Conservation (phyloP, 2,329 filamentous ascomycete genomes). For the Penicillium sp. region DNA sequence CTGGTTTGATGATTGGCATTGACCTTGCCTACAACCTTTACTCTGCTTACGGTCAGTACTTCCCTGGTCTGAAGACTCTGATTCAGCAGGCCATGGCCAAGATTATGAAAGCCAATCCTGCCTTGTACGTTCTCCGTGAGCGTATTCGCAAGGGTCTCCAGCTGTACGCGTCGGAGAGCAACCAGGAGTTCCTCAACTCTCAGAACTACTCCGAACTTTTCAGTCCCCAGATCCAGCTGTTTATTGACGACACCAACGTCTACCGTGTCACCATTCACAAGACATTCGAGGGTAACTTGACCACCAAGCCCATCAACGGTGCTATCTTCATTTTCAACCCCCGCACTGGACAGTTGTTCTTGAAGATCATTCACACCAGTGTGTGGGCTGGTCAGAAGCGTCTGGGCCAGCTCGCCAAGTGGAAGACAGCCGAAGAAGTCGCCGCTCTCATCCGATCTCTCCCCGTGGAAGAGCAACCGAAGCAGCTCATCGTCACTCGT, state of each 20-base stretch:
- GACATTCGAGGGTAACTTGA: slow-evolving; percentile 98
- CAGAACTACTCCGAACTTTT: slow-evolving; percentile 99
- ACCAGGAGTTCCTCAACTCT: slow-evolving; percentile 98
- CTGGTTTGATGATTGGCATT: slow-evolving; percentile 95
- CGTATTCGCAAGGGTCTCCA: slow-evolving; percentile 98
- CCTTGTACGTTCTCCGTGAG: slow-evolving; percentile 92
- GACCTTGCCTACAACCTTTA: slow-evolving; percentile 98
- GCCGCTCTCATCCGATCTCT: slow-evolving; percentile 93
- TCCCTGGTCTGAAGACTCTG: slow-evolving; percentile 93
- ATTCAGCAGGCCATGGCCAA: slow-evolving; percentile 99
- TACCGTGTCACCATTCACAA: slow-evolving; percentile 99
- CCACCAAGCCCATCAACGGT: slow-evolving; percentile 98
- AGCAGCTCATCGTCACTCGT: slow-evolving; percentile 96
- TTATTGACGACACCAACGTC: slow-evolving; percentile 99
- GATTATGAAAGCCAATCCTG: slow-evolving; percentile 99
- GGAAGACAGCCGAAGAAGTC: slow-evolving; percentile 99
- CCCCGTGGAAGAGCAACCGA: slow-evolving; percentile 96
- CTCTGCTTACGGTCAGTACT: slow-evolving; percentile 97
- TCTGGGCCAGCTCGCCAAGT: slow-evolving; percentile 96
- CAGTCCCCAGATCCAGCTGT: slow-evolving; percentile 98
- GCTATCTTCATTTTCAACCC: slow-evolving; percentile 99
- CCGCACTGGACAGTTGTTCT: slow-evolving; percentile 93
- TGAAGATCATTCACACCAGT: slow-evolving; percentile 99
- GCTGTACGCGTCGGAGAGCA: slow-evolving; percentile 96
- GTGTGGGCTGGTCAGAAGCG: slow-evolving; percentile 99